Evolutionary conservation across 78 protist genomes (phyloP).

Genomic region (Guillardia theta): DNA sequence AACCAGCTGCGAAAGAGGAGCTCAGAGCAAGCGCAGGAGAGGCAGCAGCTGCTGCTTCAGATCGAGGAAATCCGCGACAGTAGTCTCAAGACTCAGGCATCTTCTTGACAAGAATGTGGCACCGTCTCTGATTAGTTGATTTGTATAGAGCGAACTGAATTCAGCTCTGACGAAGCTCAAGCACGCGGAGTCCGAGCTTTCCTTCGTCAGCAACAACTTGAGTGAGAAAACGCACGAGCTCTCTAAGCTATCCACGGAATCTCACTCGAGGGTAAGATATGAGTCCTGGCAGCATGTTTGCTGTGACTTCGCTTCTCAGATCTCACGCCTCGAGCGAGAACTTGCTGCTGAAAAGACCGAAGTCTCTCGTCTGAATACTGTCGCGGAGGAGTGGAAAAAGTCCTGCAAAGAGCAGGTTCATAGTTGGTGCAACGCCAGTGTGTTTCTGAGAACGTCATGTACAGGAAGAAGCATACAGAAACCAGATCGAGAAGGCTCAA

Average conservation of each 20-base stretch:
- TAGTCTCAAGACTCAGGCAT: no score
- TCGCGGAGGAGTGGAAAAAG: not conserved
- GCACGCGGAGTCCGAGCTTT: not conserved
- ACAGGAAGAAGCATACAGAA: not conserved
- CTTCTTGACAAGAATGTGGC: no score
- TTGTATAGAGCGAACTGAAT: not conserved
- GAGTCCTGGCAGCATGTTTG: no score
- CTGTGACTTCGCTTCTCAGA: no score
- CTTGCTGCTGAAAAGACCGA: not conserved
- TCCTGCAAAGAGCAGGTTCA: not conserved
- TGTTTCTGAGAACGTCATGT: no score
- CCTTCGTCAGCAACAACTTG: not conserved
- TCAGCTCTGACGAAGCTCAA: not conserved
- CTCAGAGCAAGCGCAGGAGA: not conserved
- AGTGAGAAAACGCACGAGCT: not conserved
- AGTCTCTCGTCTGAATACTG: not conserved
- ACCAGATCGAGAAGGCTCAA: not conserved
- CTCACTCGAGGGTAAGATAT: not conserved
- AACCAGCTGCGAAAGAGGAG: not conserved
- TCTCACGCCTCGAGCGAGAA: not conserved
- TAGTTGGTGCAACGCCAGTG: no score
- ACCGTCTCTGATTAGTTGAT: no score
- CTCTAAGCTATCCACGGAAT: not conserved
- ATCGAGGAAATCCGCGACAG: no score
- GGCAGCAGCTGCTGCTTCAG: not conserved